Conservation (phyloP, 352 stramenopile species). For the Pythium folliculosum region DNA sequence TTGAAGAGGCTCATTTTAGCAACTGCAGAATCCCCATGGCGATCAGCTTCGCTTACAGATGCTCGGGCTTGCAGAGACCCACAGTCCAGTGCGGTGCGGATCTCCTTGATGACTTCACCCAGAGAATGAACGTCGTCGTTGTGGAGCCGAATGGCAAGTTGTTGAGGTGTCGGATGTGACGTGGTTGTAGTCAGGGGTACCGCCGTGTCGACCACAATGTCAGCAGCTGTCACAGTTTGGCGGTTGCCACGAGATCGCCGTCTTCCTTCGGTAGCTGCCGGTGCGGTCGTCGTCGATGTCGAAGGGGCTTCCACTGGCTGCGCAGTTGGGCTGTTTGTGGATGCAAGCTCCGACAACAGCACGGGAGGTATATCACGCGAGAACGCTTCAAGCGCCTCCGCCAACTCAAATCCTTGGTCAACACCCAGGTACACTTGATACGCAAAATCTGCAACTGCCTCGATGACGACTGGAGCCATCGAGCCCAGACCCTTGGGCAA, state of each 20-base stretch:
- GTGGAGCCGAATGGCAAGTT: slow-evolving; percentile 68
- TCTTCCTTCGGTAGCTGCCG: background rate
- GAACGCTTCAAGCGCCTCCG: slow-evolving; percentile 71
- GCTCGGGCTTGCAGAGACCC: slow-evolving; percentile 51
- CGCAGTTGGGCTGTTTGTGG: background rate
- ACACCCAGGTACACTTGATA: slow-evolving; percentile 66
- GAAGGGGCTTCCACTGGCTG: background rate
- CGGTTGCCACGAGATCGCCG: slow-evolving; percentile 18
- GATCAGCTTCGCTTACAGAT: slow-evolving; percentile 63
- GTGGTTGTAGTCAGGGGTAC: background rate
- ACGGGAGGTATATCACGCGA: slow-evolving; percentile 53
- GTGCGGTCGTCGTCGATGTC: background rate
- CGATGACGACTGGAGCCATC: slow-evolving; percentile 64
- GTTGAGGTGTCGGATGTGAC: slow-evolving; percentile 25
- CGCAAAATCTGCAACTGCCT: slow-evolving; percentile 75
- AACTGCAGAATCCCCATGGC: slow-evolving; percentile 53
- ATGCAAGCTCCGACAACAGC: slow-evolving; percentile 44
- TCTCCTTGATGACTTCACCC: slow-evolving; percentile 69
- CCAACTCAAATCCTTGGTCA: slow-evolving; percentile 72
- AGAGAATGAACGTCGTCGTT: slow-evolving; percentile 86
- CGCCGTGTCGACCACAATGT: background rate
- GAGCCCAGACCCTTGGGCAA: slow-evolving; percentile 61
- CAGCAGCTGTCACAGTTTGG: background rate
- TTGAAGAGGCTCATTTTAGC: slow-evolving; percentile 45
- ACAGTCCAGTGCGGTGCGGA: slow-evolving; percentile 56